Evolutionary conservation across 1,284 basidiomycete species (phyloP), one percentile per base, ranked within the genome.

Genomic region (Phellinidium pouzarii): DNA sequence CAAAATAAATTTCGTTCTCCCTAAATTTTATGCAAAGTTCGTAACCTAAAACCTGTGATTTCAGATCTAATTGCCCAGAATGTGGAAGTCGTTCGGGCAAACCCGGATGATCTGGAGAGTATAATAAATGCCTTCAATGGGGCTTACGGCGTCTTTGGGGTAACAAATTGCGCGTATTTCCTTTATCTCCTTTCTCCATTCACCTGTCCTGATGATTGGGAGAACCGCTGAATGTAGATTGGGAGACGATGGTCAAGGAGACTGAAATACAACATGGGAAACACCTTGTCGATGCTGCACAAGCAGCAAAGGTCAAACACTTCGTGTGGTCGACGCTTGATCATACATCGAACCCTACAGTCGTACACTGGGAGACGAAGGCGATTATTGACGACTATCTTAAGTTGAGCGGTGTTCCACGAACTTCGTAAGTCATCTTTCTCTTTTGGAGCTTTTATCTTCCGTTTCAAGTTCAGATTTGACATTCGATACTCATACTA

Each of bases 281-380:
- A 47, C 55, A 56, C 48, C 58, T 66, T n/a, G 60, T 62, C 31
- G 62, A 67, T 48, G 64, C 64, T 14, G 64, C 64, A 4, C 60
- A 63, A 48, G 54, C 58, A 2, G 54, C 59, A 2, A 60, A 59
- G n/a, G 56, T 65, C 14, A 58, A 62, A 34, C 65, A 66, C 41
- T 61, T 66, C 31, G 60, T 67, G 19, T 62, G 59, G 55, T 61
- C 62, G 26, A 57, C 58, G 34, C 58, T 61, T 41, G 54, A 61
- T 20, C 51, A 59, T 38, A 27, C 40, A 11, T 38, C 3, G 1
- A n/a, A 51, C 17, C 34, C 48, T 6, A 27, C 14, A 12, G 56
- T 56, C 11, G 52, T 57, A 4, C 63, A 64, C 54, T 63, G 61
- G 52, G 58, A 64, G 49, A 57, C 59, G 44, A 64, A 64, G 48